Conservation (phyloP, 2,329 filamentous ascomycete genomes). For the Xylaria hypoxylon region DNA sequence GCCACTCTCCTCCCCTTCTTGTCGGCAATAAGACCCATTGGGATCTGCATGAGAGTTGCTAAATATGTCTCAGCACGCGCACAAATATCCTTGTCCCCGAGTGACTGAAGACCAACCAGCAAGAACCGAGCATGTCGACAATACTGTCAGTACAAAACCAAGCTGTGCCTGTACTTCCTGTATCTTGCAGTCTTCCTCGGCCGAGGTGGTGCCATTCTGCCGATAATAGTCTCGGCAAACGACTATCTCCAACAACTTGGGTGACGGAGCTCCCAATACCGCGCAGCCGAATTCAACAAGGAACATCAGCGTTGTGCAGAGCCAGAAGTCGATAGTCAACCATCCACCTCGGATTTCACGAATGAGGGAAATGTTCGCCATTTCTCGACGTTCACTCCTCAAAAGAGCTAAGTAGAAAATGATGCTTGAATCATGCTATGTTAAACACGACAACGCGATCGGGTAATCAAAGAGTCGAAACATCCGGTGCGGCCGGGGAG, state of each 20-base stretch:
- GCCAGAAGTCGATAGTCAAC: conserved; percentile 25
- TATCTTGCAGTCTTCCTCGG: conserved; percentile 20
- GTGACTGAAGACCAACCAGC: conserved; percentile 20
- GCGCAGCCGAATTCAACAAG: conserved; percentile 33
- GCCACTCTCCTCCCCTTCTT: conserved; percentile 22
- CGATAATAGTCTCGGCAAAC: conserved; percentile 31
- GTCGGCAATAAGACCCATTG: conserved; percentile 30
- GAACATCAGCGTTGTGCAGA: conserved; percentile 30
- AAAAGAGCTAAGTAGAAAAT: neutral
- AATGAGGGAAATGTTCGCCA: conserved; percentile 11
- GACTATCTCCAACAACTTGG: conserved; percentile 28
- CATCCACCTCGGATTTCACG: conserved; percentile 5
- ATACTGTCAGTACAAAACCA: conserved; percentile 25
- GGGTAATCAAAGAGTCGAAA: neutral
- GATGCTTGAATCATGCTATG: neutral
- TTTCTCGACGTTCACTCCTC: neutral
- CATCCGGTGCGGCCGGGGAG: neutral
- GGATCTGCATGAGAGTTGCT: conserved; percentile 35
- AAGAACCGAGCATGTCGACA: conserved; percentile 32
- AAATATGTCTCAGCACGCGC: conserved; percentile 7
- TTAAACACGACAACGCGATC: neutral
- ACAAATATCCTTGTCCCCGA: no score
- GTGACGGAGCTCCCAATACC: conserved; percentile 26
- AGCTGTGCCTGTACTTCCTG: conserved; percentile 21
- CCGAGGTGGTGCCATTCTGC: neutral